Percentiles rank a stretch among this genome's conserved stretches.
phyloP scores from a whole-genome alignment of 192 early-diverging fungal species.

The Coemansia aciculifera region DNA sequence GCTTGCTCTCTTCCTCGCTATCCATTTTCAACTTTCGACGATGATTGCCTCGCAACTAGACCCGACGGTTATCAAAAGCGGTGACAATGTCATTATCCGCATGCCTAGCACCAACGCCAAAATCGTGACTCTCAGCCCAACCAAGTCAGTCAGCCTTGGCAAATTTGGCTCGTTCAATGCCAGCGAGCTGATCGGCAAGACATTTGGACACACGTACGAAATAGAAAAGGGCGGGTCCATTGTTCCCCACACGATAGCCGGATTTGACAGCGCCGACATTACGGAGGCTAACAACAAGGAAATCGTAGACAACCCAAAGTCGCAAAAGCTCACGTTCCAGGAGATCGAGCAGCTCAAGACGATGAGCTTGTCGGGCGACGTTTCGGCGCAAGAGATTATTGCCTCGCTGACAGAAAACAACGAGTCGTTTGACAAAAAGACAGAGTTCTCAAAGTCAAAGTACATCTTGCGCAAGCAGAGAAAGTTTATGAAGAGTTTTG shows the following conservation, averaged over 20 bases:
- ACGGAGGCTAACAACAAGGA: constrained; percentile 80
- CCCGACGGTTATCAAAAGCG: constrained; percentile 54
- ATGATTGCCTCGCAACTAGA: constrained; percentile 32
- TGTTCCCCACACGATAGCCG: constrained; percentile 27
- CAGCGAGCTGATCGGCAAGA: constrained; percentile 76
- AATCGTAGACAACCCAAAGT: constrained; percentile 69
- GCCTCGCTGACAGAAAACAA: constrained; percentile 78
- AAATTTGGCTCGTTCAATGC: constrained; percentile 89
- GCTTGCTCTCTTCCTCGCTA: neutral
- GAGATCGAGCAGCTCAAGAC: constrained; percentile 84
- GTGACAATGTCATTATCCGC: constrained; percentile 71
- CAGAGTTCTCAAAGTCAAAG: constrained; percentile 94
- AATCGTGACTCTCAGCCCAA: constrained; percentile 66
- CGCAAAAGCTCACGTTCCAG: constrained; percentile 77
- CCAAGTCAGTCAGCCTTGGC: constrained; percentile 70
- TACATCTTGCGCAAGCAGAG: constrained; percentile 85
- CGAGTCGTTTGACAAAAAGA: constrained; percentile 86
- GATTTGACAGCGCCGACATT: constrained; percentile 62
- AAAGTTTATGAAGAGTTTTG: constrained; percentile 86
- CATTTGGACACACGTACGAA: constrained; percentile 83
- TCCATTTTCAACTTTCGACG: neutral
- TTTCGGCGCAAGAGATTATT: constrained; percentile 74
- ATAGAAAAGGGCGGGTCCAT: constrained; percentile 64
- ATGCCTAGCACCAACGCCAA: constrained; percentile 88
- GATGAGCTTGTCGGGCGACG: constrained; percentile 67